Conservation (phyloP, 2,329 filamentous ascomycete species). For the Aspergillus sp. region DNA sequence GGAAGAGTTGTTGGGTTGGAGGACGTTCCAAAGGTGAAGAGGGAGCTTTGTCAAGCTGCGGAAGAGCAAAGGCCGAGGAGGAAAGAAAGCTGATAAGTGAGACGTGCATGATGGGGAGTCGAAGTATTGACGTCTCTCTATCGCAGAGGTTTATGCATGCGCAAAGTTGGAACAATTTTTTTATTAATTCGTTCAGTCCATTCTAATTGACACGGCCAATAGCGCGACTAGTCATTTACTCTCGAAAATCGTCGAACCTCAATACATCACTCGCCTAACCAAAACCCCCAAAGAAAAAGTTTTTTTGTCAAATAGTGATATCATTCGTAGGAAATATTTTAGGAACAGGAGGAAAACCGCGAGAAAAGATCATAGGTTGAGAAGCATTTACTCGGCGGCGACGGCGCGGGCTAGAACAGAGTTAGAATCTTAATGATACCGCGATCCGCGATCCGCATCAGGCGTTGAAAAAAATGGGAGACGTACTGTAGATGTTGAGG, state of each 20-base stretch:
- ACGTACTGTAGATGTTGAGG: constrained; percentile 95
- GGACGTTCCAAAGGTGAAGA: constrained; percentile 41
- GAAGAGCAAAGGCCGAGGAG: constrained; percentile 55
- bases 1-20: constrained; percentile 57
- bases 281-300: constrained; percentile 19
- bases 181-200: constrained; percentile 14
- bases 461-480: background rate
- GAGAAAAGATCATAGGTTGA: constrained; percentile 20
- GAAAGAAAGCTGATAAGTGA: constrained; percentile 14
- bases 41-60: constrained; percentile 63
- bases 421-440: background rate
- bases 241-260: constrained; percentile 20
- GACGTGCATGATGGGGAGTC: too few relatives aligned
- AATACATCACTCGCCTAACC: constrained; percentile 31
- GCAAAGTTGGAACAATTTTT: background rate
- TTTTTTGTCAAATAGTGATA: constrained; percentile 23
- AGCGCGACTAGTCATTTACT: constrained; percentile 24
- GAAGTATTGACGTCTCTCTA: too few relatives aligned
- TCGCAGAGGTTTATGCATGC: background rate
- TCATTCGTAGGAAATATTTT: constrained; percentile 24
- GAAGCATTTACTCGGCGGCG: constrained; percentile 37
- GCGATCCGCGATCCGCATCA: background rate
- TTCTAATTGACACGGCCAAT: constrained; percentile 26
- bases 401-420: constrained; percentile 33
- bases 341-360: constrained; percentile 29